phyloP scores from a whole-genome alignment of 331 rosid genomes.

The Acacia concinna region DNA sequence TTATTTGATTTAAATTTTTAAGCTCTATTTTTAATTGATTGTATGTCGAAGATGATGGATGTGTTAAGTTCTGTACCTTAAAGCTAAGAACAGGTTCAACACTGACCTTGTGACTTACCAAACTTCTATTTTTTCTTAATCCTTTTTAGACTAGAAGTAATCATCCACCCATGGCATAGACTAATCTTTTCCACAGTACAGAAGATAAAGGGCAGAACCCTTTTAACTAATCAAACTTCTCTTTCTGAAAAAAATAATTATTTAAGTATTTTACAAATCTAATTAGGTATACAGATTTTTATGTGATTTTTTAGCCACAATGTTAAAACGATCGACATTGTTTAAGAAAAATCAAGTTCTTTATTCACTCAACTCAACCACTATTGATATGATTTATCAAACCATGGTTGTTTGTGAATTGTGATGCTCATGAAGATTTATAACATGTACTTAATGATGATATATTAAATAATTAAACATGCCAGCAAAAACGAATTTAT shows the following conservation, averaged over 20 bases:
- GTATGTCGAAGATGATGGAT: background rate
- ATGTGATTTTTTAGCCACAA: background rate
- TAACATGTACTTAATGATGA: background rate
- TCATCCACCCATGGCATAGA: background rate
- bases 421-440: background rate
- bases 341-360: background rate
- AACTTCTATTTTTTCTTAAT: background rate
- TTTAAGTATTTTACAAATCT: background rate
- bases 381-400: background rate
- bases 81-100: background rate
- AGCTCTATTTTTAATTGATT: background rate
- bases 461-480: background rate
- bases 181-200: background rate
- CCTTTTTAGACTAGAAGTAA: background rate
- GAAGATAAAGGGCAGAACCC: background rate
- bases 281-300: background rate
- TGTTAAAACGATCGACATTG: background rate
- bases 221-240: background rate
- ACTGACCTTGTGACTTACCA: background rate
- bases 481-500: background rate
- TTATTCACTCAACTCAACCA: background rate
- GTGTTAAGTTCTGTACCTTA: background rate
- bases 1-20: slow-evolving; percentile 2
- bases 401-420: background rate
- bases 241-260: background rate